phyloP scores from a whole-genome alignment of 495 filamentous ascomycete genomes.

The Aspergillus bridgeri region DNA sequence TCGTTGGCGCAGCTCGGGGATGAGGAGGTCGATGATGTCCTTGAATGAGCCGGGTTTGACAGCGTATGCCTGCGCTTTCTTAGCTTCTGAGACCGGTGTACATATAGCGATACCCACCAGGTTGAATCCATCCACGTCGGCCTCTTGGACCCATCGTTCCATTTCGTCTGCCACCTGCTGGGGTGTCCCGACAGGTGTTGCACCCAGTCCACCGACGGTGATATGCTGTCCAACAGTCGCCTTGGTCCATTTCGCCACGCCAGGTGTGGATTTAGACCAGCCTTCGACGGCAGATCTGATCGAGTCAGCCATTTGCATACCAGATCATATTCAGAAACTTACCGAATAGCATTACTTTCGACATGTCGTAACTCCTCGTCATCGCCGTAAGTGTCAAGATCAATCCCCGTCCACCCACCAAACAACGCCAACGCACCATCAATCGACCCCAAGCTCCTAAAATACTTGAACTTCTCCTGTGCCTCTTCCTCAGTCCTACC shows the following conservation, averaged over 20 bases:
- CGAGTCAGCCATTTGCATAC: conserved; percentile 3
- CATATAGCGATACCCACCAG: conserved; percentile 35
- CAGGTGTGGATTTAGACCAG: conserved; percentile 45
- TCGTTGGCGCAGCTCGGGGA: conserved; percentile 43
- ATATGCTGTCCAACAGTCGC: conserved; percentile 59
- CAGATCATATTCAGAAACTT: conserved; percentile 18
- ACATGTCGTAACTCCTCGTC: conserved; percentile 56
- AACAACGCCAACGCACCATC: conserved; percentile 57
- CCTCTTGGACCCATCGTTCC: conserved; percentile 59
- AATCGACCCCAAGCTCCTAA: conserved; percentile 44
- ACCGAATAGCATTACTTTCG: conserved; percentile 61
- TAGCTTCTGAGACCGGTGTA: neutral
- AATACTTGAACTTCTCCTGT: conserved; percentile 48
- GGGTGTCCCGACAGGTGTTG: conserved; percentile 53
- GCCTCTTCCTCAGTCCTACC: conserved; percentile 55
- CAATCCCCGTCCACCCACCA: conserved; percentile 58
- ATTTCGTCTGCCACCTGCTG: conserved; percentile 57
- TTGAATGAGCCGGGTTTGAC: conserved; percentile 61
- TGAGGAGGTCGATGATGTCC: conserved; percentile 54
- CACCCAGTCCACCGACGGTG: conserved; percentile 56
- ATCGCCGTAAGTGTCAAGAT: conserved; percentile 48
- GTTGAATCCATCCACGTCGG: conserved; percentile 64
- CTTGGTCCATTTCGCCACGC: conserved; percentile 60
- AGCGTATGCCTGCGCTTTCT: conserved; percentile 47
- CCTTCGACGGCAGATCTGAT: conserved; percentile 43